Base-by-base conservation (phyloP, 2,329 filamentous ascomycete genomes). In the Ceratocystis destructans region DNA sequence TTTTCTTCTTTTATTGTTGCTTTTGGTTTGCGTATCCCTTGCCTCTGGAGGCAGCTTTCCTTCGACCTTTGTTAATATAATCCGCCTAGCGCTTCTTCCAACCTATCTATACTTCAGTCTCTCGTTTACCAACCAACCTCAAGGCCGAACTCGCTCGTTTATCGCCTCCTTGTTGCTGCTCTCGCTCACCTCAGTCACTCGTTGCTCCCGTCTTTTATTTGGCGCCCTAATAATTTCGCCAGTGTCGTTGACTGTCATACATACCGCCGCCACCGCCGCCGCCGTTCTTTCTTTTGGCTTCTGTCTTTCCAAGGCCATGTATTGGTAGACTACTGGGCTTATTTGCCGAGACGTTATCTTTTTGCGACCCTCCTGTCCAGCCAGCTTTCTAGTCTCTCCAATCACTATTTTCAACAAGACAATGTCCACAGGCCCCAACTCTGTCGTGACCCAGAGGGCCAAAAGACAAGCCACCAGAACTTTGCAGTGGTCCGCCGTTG, bases 1-100 rank as follows among this genome's bases (percentile, higher is more conserved):
- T 46, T 44, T 66, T 48, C 64, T 68, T 62, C 69, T 65, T 69
- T 68, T 64, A 61, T 68, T 64, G 66, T 67, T 67, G 37, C 12
- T 59, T 31, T 65, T 55, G 17, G 55, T 65, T 66, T 37, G 45
- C 64, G n/a, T 20, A 45, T 62, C 28, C 59, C 45, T 65, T 25
- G 64, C 57, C 59, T 66, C 59, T 66, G 59, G 64, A 66, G 59
- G 64, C 64, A 28, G 22, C 50, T 65, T 50, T n/a, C 31, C 50
- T 61, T 63, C 46, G n/a, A 57, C 15, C 50, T 15, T 55, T 66
- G 50, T 25, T 53, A 66, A 41, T 66, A 57, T 65, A 57, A 64
- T 48, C n/a, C 25, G 45, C 20, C 28, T 44, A 20, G 7, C 62
- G 8, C 20, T 25, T 25, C 45, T 17, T 48, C 17, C 8, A 44